Evolutionary conservation across 768 basidiomycete species (phyloP).

Genomic region (Trametes cubensis): DNA sequence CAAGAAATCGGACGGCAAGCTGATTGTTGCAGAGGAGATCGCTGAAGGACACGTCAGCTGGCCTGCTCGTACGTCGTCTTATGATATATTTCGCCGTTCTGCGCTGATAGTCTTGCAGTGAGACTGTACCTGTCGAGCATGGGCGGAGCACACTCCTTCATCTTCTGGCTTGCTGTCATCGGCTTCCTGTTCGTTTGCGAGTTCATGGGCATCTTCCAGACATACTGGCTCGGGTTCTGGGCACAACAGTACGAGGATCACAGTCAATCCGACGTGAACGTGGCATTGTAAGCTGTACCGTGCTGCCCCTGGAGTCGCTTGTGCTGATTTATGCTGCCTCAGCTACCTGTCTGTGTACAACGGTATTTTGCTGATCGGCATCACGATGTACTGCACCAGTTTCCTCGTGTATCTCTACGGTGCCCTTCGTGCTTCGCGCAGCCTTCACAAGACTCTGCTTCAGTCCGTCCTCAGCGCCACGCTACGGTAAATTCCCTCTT

Average conservation of each 20-base stretch:
- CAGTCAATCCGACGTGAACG: slow-evolving; percentile 34
- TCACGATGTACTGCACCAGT: slow-evolving; percentile 28
- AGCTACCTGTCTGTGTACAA: slow-evolving; percentile 37
- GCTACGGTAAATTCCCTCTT: slow-evolving; percentile 21
- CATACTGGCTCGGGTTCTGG: slow-evolving; percentile 43
- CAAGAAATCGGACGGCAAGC: slow-evolving; percentile 33
- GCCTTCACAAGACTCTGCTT: slow-evolving; percentile 36
- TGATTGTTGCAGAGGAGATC: slow-evolving; percentile 42
- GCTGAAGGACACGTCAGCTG: slow-evolving; percentile 41
- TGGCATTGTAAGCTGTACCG: slow-evolving; percentile 33
- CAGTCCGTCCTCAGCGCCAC: slow-evolving; percentile 37
- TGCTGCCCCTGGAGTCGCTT: no score
- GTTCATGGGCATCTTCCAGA: slow-evolving; percentile 28
- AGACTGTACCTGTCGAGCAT: slow-evolving; percentile 36
- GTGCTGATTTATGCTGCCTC: not conserved
- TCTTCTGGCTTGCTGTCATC: slow-evolving; percentile 37
- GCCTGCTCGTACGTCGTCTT: slow-evolving; percentile 35
- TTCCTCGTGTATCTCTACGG: slow-evolving; percentile 34
- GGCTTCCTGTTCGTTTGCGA: slow-evolving; percentile 20
- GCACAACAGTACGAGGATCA: slow-evolving; percentile 37
- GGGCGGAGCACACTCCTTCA: slow-evolving; percentile 27
- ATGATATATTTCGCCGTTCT: not conserved
- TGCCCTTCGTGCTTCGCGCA: slow-evolving; percentile 35
- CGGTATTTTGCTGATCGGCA: slow-evolving; percentile 18
- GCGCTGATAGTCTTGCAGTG: slow-evolving; percentile 24